These are phyloP conservation scores for Daldinia decipiens DNA, from an alignment of 495 filamentous ascomycete genomes.

Conservation along the genomic window DNA sequence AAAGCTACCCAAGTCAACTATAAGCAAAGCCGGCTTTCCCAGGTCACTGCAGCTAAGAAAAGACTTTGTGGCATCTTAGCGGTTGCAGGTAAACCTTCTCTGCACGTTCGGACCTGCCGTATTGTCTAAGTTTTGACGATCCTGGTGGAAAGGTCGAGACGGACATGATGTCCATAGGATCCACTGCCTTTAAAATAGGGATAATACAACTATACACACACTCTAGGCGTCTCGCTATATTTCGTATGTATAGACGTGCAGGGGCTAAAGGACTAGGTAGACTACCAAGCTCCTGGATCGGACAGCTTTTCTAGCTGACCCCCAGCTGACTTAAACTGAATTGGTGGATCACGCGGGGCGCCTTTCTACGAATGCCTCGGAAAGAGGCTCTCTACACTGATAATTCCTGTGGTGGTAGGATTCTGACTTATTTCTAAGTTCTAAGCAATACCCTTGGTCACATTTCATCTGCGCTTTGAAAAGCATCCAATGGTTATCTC, in stretches of 20 bases:
- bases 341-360: constrained; percentile 29
- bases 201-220: background rate
- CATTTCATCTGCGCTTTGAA: background rate
- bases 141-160: background rate
- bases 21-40: background rate
- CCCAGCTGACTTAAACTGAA: background rate
- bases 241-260: background rate
- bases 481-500: background rate
- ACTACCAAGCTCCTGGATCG: constrained; percentile 7
- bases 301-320: constrained; percentile 14
- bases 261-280: background rate
- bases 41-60: background rate
- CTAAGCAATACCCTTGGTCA: background rate
- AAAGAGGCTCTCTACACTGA: background rate
- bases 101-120: background rate
- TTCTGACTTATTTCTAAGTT: background rate
- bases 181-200: background rate
- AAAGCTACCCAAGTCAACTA: background rate
- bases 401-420: background rate
- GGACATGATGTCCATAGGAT: constrained; percentile 4
- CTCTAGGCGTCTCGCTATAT: background rate
- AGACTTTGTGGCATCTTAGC: background rate
- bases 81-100: background rate
- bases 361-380: constrained; percentile 5
- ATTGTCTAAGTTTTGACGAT: background rate